These are phyloP conservation scores for Aphanoascus verrucosus DNA, from an alignment of 2,329 filamentous ascomycete genomes.

Conservation along the genomic window DNA sequence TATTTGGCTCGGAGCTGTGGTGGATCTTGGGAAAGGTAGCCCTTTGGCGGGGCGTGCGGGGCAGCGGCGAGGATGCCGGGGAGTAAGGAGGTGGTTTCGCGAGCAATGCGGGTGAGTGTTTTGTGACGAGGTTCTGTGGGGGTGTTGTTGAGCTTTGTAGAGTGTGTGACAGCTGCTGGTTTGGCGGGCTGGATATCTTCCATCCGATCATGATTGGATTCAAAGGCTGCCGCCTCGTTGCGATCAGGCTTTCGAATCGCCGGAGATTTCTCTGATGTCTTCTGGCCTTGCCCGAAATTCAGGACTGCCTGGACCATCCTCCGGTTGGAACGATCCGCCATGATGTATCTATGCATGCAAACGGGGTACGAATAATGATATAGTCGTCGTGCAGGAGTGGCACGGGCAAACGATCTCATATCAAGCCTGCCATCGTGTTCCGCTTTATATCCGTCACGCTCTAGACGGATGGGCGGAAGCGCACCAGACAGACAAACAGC, in stretches of 20 bases:
- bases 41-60: slow-evolving; percentile 33
- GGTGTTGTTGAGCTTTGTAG: background rate
- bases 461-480: background rate
- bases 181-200: slow-evolving; percentile 14
- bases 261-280: background rate
- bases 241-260: slow-evolving; percentile 3
- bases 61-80: slow-evolving; percentile 39
- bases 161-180: background rate
- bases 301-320: slow-evolving; percentile 18
- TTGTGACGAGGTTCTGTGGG: slow-evolving; percentile 3
- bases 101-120: slow-evolving; percentile 35
- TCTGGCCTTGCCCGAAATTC: slow-evolving; percentile 15
- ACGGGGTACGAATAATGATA: background rate
- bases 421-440: too few species aligned
- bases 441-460: too few species aligned
- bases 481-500: too few species aligned
- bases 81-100: slow-evolving; percentile 40
- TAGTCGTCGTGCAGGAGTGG: background rate
- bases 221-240: background rate
- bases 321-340: slow-evolving; percentile 6
- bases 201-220: slow-evolving; percentile 9
- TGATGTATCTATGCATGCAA: background rate
- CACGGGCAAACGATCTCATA: background rate
- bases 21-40: slow-evolving; percentile 30
- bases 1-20: slow-evolving; percentile 32